phyloP scores from a whole-genome alignment of 163 green algal species.

The Chlorella variabilis region DNA sequence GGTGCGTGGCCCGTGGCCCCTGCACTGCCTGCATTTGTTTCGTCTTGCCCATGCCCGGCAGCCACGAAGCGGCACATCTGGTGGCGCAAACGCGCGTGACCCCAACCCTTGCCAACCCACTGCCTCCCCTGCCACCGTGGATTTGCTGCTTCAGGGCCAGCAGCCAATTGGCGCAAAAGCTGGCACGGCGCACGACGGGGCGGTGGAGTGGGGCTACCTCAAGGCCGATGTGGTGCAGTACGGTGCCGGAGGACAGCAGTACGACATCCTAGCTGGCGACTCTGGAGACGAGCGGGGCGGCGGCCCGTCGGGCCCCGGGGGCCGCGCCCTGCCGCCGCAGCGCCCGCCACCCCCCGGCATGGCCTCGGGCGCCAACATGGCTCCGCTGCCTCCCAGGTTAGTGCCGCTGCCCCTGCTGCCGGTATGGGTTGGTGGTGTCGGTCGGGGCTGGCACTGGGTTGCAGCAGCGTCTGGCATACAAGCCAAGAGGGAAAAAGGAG shows the following conservation, averaged over 20 bases:
- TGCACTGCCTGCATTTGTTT: too few species aligned
- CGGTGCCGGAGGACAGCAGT: conserved; percentile 33
- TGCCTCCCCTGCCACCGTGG: too few species aligned
- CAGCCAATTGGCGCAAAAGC: conserved; percentile 47
- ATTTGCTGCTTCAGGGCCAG: conserved; percentile 18
- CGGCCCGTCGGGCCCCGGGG: background rate
- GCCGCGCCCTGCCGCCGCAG: background rate
- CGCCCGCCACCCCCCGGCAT: conserved; percentile 1
- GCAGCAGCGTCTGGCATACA: too few species aligned
- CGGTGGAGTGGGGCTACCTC: conserved; percentile 74
- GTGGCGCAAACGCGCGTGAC: too few species aligned
- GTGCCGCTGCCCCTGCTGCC: background rate
- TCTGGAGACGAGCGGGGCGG: conserved; percentile 11
- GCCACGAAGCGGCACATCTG: too few species aligned
- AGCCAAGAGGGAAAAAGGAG: too few species aligned
- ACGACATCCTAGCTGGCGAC: conserved; percentile 57
- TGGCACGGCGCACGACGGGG: conserved; percentile 46
- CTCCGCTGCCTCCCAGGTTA: conserved; percentile 13
- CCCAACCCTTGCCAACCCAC: too few species aligned
- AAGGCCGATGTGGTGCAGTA: conserved; percentile 53
- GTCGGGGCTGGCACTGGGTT: too few species aligned
- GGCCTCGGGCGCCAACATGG: conserved; percentile 5
- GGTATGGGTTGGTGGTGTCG: too few species aligned
- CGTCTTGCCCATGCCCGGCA: too few species aligned
- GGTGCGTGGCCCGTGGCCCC: too few species aligned